Percentiles rank a stretch among this genome's conserved stretches.
Conservation (phyloP, 148 eudicot genomes). For the Chenopodium berlandieri region DNA sequence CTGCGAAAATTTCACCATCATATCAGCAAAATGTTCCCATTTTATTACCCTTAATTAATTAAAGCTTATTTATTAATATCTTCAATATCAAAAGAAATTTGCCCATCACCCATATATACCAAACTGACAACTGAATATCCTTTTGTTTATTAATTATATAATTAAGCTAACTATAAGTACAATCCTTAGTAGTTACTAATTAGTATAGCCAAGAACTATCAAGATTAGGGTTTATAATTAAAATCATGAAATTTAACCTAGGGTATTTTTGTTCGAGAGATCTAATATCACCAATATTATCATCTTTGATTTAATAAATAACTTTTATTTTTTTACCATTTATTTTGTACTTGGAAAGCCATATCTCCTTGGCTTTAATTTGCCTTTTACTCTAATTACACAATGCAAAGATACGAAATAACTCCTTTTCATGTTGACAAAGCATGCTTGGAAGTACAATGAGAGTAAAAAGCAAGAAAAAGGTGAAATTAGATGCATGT, state of each 20-base stretch:
- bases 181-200: too few relatives aligned
- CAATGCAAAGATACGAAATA: background rate
- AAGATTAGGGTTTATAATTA: constrained; percentile 15
- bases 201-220: background rate
- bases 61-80: background rate
- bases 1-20: background rate
- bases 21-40: constrained; percentile 6
- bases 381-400: background rate
- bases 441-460: constrained; percentile 12
- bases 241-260: background rate
- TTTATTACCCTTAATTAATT: background rate
- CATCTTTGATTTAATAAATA: constrained; percentile 4
- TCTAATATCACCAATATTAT: background rate
- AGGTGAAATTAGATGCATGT: background rate
- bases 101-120: background rate
- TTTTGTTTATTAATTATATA: background rate
- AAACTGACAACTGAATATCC: constrained; percentile 18
- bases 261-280: background rate
- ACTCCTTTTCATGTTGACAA: constrained; percentile 18
- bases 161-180: too few relatives aligned
- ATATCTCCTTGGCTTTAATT: background rate
- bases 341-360: constrained; percentile 12
- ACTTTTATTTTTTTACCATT: background rate
- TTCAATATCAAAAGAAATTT: background rate
- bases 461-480: background rate